Conservation (phyloP, 225 moss, liverwort and hornwort genomes). For the Straminergon stramineum region DNA sequence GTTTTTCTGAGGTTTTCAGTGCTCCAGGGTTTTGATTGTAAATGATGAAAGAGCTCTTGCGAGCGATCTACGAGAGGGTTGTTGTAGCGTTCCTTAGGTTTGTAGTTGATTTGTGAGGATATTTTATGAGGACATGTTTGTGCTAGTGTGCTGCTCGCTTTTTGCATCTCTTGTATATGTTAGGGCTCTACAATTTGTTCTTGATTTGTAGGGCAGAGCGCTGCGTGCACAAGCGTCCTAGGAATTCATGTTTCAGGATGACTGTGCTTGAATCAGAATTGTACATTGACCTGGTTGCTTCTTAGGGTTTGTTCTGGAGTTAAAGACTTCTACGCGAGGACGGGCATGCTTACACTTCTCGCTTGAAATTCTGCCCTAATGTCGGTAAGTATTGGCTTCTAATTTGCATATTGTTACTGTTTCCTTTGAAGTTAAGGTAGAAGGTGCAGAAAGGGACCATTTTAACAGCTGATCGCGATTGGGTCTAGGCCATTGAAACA, state of each 20-base stretch:
- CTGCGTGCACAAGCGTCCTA: neutral
- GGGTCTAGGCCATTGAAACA: neutral
- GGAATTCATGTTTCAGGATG: neutral
- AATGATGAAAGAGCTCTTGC: neutral
- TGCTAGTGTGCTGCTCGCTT: neutral
- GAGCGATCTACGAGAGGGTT: neutral
- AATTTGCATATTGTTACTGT: neutral
- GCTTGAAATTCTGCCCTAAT: neutral
- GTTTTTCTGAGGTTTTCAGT: neutral
- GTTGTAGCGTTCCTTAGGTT: neutral
- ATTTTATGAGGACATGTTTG: neutral
- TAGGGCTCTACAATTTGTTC: neutral
- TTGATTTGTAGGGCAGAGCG: neutral
- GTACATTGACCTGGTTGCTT: neutral
- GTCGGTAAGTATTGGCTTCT: slow-evolving; percentile 11
- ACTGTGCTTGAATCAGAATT: neutral
- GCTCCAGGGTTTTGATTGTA: neutral
- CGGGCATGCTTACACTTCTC: neutral
- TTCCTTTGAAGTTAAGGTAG: neutral
- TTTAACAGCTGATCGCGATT: neutral
- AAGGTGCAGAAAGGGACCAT: neutral
- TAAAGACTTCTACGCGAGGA: neutral
- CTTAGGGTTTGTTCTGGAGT: neutral
- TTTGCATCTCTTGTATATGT: neutral
- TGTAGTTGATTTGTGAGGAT: neutral